Percentiles rank a stretch among this genome's conserved stretches.
These are phyloP conservation scores for Fusarium sulawesiense DNA, from an alignment of 2,329 filamentous ascomycete species.

Conservation along the genomic window DNA sequence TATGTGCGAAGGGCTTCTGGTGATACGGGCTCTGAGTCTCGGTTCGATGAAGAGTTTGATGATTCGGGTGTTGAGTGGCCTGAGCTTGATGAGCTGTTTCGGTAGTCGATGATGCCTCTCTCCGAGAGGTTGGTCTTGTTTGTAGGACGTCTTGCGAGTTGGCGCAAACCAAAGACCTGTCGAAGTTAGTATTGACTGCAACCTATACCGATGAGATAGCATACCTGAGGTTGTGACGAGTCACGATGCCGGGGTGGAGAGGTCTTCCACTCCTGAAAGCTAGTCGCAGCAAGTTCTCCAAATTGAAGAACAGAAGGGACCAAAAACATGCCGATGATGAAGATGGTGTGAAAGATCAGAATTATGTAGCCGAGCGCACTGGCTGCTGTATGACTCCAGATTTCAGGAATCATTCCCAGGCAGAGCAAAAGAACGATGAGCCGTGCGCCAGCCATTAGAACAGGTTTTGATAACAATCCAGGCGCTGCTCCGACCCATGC, in stretches of 20 bases:
- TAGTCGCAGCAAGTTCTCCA: neutral
- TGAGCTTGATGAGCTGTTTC: constrained; percentile 5
- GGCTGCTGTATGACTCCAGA: constrained; percentile 69
- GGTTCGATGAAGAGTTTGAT: constrained; percentile 1
- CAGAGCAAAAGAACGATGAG: constrained; percentile 37
- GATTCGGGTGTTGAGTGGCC: neutral
- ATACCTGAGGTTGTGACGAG: constrained; percentile 30
- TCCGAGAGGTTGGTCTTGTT: constrained; percentile 32
- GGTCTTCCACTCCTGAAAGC: neutral
- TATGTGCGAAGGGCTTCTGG: constrained; percentile 34
- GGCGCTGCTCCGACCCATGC: constrained; percentile 71
- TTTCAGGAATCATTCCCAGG: constrained; percentile 67
- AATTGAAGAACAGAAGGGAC: constrained; percentile 28
- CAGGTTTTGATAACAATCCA: constrained; percentile 7
- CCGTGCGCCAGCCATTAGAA: constrained; percentile 7
- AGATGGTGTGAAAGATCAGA: constrained; percentile 71
- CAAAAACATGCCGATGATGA: constrained; percentile 50
- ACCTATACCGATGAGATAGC: rapidly evolving
- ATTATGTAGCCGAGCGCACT: constrained; percentile 78
- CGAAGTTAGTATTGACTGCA: constrained; percentile 59
- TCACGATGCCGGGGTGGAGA: neutral
- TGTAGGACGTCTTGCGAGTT: constrained; percentile 45
- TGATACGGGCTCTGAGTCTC: constrained; percentile 3
- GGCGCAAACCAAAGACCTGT: constrained; percentile 44
- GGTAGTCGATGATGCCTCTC: neutral